These are phyloP conservation scores for Penicillium sp. DNA, from an alignment of 2,329 filamentous ascomycete genomes.

Conservation along the genomic window DNA sequence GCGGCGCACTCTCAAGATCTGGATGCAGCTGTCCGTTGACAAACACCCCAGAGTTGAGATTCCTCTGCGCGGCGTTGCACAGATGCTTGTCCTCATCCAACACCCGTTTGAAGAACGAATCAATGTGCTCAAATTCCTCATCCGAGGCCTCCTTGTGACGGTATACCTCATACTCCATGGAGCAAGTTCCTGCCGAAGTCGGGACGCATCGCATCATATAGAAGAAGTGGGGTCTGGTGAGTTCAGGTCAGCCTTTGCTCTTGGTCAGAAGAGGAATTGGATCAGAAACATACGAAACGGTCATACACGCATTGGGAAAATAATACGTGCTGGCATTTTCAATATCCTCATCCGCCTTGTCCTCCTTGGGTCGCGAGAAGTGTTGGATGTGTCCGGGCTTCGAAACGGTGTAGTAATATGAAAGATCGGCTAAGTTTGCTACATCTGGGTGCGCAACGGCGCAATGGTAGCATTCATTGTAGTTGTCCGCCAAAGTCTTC, in stretches of 20 bases:
- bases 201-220: conserved; percentile 66
- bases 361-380: background rate
- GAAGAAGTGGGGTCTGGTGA: conserved; percentile 56
- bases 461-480: conserved; percentile 54
- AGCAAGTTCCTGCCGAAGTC: conserved; percentile 50
- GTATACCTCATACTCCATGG: conserved; percentile 65
- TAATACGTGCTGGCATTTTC: conserved; percentile 36
- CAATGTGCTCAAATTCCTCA: conserved; percentile 59
- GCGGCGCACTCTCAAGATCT: conserved; percentile 58
- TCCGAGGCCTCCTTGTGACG: conserved; percentile 60
- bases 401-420: conserved; percentile 51
- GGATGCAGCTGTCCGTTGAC: conserved; percentile 63
- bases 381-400: conserved; percentile 29
- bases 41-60: conserved; percentile 57
- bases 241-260: background rate
- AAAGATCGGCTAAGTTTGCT: conserved; percentile 37
- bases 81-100: conserved; percentile 66
- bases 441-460: conserved; percentile 51
- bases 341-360: conserved; percentile 28
- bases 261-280: no score
- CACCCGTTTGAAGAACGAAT: conserved; percentile 62
- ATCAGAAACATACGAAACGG: conserved; percentile 27
- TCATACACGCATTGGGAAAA: conserved; percentile 39
- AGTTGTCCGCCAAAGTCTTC: conserved; percentile 23
- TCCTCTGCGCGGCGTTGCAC: conserved; percentile 59